A percentile compares a stretch with the other conserved stretches of the same genome.
Evolutionary conservation across 768 basidiomycete genomes (phyloP).

Genomic region (Austroboletus eburneus): DNA sequence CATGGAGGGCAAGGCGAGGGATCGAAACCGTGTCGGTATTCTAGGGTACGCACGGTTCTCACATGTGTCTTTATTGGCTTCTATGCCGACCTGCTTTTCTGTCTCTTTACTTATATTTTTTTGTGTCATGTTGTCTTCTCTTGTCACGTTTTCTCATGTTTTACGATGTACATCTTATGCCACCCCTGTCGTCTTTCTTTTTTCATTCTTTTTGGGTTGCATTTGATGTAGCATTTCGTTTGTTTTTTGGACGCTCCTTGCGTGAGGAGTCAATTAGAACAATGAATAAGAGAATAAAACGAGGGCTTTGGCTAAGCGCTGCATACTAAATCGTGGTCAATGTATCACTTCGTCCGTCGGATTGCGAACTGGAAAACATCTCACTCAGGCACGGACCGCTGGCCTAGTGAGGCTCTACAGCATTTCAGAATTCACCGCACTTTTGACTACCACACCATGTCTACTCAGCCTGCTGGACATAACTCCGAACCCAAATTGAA

Average conservation of each 20-base stretch:
- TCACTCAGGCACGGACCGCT: no score
- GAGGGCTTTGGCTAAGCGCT: background rate
- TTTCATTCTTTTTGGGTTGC: conserved; percentile 5
- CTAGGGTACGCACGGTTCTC: conserved; percentile 9
- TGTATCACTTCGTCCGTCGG: no score
- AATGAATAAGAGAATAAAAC: conserved; percentile 5
- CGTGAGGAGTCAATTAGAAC: conserved; percentile 24
- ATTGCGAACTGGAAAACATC: no score
- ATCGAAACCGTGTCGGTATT: conserved; percentile 2
- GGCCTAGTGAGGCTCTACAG: no score
- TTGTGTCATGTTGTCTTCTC: background rate
- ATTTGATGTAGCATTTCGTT: conserved; percentile 7
- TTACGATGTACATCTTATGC: conserved; percentile 14
- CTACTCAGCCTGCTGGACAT: no score
- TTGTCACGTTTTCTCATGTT: background rate
- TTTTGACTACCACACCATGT: no score
- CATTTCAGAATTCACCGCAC: no score
- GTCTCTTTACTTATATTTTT: conserved; percentile 2
- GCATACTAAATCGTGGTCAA: no score
- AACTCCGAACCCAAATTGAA: no score
- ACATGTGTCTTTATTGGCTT: conserved; percentile 4
- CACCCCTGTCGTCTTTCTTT: conserved; percentile 3
- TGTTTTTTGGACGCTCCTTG: conserved; percentile 18
- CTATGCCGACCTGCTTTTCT: conserved; percentile 13
- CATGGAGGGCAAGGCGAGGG: background rate